phyloP scores from a whole-genome alignment of 2,329 filamentous ascomycete genomes.

The Apiospora aurea region DNA sequence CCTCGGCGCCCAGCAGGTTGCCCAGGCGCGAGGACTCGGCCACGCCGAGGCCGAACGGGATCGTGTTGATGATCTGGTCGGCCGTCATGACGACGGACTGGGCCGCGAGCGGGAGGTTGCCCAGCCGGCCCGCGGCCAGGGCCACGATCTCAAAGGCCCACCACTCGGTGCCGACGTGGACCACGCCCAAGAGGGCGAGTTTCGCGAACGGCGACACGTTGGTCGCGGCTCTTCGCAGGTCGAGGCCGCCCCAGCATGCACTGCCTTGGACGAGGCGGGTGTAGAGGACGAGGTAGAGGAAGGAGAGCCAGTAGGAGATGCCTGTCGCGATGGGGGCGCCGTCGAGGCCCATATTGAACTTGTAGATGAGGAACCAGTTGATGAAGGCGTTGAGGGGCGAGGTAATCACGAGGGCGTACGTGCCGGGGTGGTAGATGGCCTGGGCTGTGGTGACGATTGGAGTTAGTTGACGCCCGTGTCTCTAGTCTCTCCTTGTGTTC shows the following conservation, averaged over 20 bases:
- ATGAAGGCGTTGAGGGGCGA: conserved; percentile 82
- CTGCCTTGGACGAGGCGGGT: conserved; percentile 73
- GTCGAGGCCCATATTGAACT: conserved; percentile 72
- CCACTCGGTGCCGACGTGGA: conserved; percentile 92
- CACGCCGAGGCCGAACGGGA: conserved; percentile 87
- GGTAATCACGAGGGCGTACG: conserved; percentile 83
- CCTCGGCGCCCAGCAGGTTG: conserved; percentile 76
- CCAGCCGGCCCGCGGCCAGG: conserved; percentile 79
- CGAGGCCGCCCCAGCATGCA: conserved; percentile 80
- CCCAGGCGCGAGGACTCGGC: conserved; percentile 80
- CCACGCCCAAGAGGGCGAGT: conserved; percentile 76
- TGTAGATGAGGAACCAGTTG: conserved; percentile 83
- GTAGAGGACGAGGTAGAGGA: conserved; percentile 77
- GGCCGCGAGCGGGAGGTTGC: conserved; percentile 79
- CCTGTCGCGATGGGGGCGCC: conserved; percentile 84
- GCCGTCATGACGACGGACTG: conserved; percentile 92
- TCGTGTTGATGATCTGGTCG: conserved; percentile 83
- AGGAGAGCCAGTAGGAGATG: conserved; percentile 86
- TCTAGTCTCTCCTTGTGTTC: background rate
- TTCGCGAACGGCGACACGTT: conserved; percentile 76
- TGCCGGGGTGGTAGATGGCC: conserved; percentile 78
- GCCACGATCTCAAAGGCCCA: conserved; percentile 95
- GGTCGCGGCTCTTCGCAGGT: conserved; percentile 66
- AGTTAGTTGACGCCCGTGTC: background rate
- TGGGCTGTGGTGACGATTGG: conserved; percentile 61